These are phyloP conservation scores for Rhinocladiella mackenziei DNA, from an alignment of 2,329 filamentous ascomycete genomes.

Conservation along the genomic window DNA sequence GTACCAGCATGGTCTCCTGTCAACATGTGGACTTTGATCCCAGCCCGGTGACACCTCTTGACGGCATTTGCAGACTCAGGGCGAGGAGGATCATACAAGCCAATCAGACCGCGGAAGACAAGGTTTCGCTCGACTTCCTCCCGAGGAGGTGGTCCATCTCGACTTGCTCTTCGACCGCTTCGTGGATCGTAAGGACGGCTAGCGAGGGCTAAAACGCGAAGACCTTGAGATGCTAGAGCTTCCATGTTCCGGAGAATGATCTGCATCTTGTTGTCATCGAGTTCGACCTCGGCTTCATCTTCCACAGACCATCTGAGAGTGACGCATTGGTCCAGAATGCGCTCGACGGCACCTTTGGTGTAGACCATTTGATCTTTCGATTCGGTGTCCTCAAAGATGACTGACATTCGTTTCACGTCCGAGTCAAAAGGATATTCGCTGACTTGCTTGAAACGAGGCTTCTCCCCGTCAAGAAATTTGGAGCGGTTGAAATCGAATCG, in stretches of 20 bases:
- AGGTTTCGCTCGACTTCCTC: conserved; percentile 62
- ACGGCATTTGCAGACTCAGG: conserved; percentile 68
- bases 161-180: conserved; percentile 30
- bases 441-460: conserved; percentile 53
- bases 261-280: conserved; percentile 53
- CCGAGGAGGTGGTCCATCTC: conserved; percentile 41
- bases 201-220: conserved; percentile 66
- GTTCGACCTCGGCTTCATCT: conserved; percentile 38
- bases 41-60: conserved; percentile 61
- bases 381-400: conserved; percentile 52
- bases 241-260: conserved; percentile 66
- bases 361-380: conserved; percentile 35
- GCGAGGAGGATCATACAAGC: conserved; percentile 77
- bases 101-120: conserved; percentile 68
- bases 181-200: conserved; percentile 46
- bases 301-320: conserved; percentile 48
- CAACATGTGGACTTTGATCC: conserved; percentile 72
- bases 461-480: conserved; percentile 49
- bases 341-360: conserved; percentile 59
- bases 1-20: conserved; percentile 73
- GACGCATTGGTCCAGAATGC: conserved; percentile 61
- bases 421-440: conserved; percentile 72
- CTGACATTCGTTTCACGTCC: conserved; percentile 71
- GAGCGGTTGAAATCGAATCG: conserved; percentile 63
- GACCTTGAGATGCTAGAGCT: conserved; percentile 59